Conservation (phyloP, 345 rosid genomes). For the Salix caprea region DNA sequence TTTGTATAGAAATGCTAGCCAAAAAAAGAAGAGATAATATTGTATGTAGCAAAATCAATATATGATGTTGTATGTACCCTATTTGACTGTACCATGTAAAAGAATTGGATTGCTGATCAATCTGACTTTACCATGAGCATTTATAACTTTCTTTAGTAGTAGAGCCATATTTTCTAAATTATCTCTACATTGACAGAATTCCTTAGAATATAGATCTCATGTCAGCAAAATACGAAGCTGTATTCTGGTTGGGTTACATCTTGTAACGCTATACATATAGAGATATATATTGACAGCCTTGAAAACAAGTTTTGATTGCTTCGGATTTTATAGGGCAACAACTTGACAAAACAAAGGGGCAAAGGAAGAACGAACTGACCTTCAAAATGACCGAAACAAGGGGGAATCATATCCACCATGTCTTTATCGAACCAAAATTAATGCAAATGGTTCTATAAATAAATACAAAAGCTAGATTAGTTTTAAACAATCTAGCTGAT, state of each 20-base stretch:
- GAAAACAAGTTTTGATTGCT: too few relatives aligned
- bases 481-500: too few relatives aligned
- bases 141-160: not conserved
- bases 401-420: too few relatives aligned
- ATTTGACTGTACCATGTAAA: conserved; percentile 18
- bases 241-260: not conserved
- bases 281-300: too few relatives aligned
- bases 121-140: not conserved
- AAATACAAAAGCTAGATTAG: too few relatives aligned
- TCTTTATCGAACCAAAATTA: too few relatives aligned
- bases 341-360: too few relatives aligned
- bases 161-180: not conserved
- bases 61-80: conserved; percentile 10
- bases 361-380: too few relatives aligned
- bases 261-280: too few relatives aligned
- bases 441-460: too few relatives aligned
- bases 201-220: not conserved
- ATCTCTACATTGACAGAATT: not conserved
- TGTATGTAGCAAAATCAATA: conserved; percentile 11
- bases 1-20: conserved; percentile 29
- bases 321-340: too few relatives aligned
- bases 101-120: not conserved
- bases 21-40: not conserved
- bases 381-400: too few relatives aligned
- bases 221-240: not conserved